Evolutionary conservation across 2,329 filamentous ascomycete genomes (phyloP), one percentile per base, ranked within the genome.

Genomic region (Diaporthe aspalathi): DNA sequence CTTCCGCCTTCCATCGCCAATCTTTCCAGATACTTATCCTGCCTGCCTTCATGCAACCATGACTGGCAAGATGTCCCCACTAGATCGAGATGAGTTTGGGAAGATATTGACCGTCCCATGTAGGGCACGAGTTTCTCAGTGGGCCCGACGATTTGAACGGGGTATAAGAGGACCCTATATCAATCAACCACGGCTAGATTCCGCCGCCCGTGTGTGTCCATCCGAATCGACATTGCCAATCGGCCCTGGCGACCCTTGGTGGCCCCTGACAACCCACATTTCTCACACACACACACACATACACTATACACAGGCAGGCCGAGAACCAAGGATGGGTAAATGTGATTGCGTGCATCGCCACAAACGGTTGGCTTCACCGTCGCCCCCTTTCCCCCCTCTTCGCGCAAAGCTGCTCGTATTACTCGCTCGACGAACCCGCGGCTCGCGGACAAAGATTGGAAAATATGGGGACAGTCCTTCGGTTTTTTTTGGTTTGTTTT

Each of bases 81-180:
- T 12, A 49, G 60, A 63, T 63, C 60, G 45, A 63, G 60, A 63
- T 49, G 60, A 63, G 60, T 29, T 35, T 43, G 27, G 14, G 11
- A 63, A 49, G 35, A 47, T 49, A 63, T 63, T 43, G 54, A 20
- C 40, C n/a, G 22, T 50, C 47, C 47, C 22, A 50, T 50, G 53
- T 8, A 56, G 20, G 17, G 52, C 52, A 35, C 53, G n/a, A 38
- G 32, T 12, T 22, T 38, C 53, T 24, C 5, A 35, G 60, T 49
- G 60, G 60, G 40, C 35, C 29, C 60, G 43, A 24, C 29, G 60
- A 38, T 63, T 63, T n/a, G 24, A 35, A 63, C 35, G 43, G 60
- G 43, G 60, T 16, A 63, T 24, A 22, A 35, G 6, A 17, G 6
- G 35, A 22, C 29, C 60, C 60, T 22, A 12, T 49, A 35, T 63